Evolutionary conservation across 495 filamentous ascomycete species (phyloP).

Genomic region (Hyaloscypha bicolor): DNA sequence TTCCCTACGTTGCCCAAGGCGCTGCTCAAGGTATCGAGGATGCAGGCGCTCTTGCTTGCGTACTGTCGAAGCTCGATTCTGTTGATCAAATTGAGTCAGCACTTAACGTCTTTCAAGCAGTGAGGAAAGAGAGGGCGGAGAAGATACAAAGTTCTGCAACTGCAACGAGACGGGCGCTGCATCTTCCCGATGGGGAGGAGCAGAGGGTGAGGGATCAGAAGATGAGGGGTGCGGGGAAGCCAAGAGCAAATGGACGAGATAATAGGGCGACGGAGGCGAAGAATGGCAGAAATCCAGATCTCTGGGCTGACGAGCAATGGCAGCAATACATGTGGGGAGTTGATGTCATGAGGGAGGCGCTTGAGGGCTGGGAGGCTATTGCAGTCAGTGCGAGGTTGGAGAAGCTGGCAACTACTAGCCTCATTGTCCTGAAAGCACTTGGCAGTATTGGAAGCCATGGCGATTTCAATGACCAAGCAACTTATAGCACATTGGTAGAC

Average conservation of each 20-base stretch:
- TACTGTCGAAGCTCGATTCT: constrained; percentile 8
- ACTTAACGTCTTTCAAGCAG: constrained; percentile 22
- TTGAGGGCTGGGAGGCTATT: too few species aligned
- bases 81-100: constrained; percentile 14
- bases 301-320: constrained; percentile 21
- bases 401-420: too few species aligned
- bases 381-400: too few species aligned
- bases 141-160: constrained; percentile 16
- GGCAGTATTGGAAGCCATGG: too few species aligned
- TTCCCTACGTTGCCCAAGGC: constrained; percentile 18
- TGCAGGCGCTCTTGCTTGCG: constrained; percentile 22
- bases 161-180: constrained; percentile 18
- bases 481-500: too few species aligned
- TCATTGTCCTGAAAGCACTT: too few species aligned
- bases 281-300: constrained; percentile 19
- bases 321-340: constrained; percentile 29
- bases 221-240: not conserved
- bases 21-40: constrained; percentile 33
- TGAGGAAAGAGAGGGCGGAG: constrained; percentile 27
- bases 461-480: too few species aligned
- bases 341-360: too few species aligned
- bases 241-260: too few species aligned
- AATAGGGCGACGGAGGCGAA: too few species aligned
- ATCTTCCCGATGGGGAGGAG: constrained; percentile 30
- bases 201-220: constrained; percentile 24